These are phyloP conservation scores for Lachancea waltii DNA, from an alignment of 805 yeast species.

Conservation along the genomic window DNA sequence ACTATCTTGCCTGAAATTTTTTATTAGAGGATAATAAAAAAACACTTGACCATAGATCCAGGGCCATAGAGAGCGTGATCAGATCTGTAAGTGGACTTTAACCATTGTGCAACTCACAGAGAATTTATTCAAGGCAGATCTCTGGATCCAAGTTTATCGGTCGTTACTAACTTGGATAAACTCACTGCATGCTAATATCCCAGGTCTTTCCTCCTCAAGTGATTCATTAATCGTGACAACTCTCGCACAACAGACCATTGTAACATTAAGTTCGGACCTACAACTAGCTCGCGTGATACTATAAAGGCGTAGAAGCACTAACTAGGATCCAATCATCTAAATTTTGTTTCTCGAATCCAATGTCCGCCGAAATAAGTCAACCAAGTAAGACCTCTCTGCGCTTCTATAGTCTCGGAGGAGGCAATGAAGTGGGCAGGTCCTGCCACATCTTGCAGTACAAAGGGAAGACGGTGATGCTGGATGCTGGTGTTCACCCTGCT, in stretches of 20 bases:
- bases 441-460: slow-evolving; percentile 89
- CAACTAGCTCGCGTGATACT: too few species aligned
- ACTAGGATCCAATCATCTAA: too few species aligned
- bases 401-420: slow-evolving; percentile 94
- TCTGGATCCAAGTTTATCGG: slow-evolving; percentile 6
- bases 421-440: slow-evolving; percentile 95
- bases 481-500: slow-evolving; percentile 98
- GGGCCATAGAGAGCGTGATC: neutral
- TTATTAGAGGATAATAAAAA: neutral
- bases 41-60: neutral
- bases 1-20: neutral
- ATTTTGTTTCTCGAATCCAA: too few species aligned
- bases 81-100: neutral
- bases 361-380: slow-evolving; percentile 2
- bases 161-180: slow-evolving; percentile 8
- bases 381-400: slow-evolving; percentile 37
- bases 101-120: neutral
- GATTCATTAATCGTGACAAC: neutral
- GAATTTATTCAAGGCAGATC: too few species aligned
- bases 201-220: slow-evolving; percentile 1
- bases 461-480: slow-evolving; percentile 92
- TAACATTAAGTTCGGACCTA: too few species aligned
- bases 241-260: too few species aligned
- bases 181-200: slow-evolving; percentile 2
- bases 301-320: too few species aligned